Evolutionary conservation across 176 grass and related monocot genomes (phyloP), one percentile per base, ranked within the genome.

Genomic region (Aegilops longissima): DNA sequence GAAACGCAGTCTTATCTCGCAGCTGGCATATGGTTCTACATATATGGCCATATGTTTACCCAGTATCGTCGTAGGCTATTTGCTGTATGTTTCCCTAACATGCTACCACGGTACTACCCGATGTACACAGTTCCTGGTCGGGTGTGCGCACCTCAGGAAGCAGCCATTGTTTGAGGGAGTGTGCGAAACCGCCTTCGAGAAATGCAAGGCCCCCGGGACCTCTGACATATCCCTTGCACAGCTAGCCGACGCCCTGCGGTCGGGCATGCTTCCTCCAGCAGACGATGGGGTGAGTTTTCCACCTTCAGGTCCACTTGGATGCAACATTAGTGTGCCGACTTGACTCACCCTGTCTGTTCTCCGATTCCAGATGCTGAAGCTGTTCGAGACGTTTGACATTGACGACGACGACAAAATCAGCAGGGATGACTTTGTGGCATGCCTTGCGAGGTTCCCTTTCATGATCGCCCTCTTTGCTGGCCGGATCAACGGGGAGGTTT

Each of bases 81-180:
- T 31, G 44, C 3, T 52, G 45, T 33, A 54, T 54, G 72, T 25
- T 76, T 51, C 18, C 8, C 67, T 40, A 5, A 76, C 82, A 21
- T 65, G 39, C 58, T 3, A 44, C 27, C 61, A 79, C 9, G 0
- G 8, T 33, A 45, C 29, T 83, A 36, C 72, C 14, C 51, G 68
- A 58, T 85, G 54, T 70, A 25, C 81, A 73, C 94, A 97, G 97
- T 92, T 96, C 63, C 81, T 99, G 89, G 78, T 94, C 34, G 97
- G 97, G 61, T 94, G 90, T 7, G 92, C 90, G 24, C 92, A 94
- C 54, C 45, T 99, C 9, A 92, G 69, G 73, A 99, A 89, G 83
- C 97, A 97, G 38, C 85, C 92, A 5, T 61, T 84, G 70, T 97
- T 99, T 65, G 87, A 70, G 67, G 85, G 69, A 52, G 84, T 82